Conservation (phyloP, 371 early-diverging fungal genomes). For the Actinomortierella wolfii region DNA sequence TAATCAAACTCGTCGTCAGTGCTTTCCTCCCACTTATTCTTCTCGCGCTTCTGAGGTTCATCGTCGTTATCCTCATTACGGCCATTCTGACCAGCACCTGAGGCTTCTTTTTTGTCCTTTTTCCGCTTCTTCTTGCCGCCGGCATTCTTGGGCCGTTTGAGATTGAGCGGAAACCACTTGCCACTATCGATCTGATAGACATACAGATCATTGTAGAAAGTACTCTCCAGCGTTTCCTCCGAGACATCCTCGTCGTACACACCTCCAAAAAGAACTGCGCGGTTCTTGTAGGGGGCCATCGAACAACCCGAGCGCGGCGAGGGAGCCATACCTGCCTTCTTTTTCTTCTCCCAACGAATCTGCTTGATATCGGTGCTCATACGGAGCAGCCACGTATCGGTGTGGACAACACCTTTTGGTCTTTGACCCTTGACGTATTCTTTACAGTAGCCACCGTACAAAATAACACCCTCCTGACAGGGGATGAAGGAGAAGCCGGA, state of each 20-base stretch:
- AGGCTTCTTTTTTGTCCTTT: slow-evolving; percentile 10
- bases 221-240: slow-evolving; percentile 60
- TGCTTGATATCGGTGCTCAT: slow-evolving; percentile 55
- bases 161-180: slow-evolving; percentile 49
- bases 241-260: slow-evolving; percentile 62
- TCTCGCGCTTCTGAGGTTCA: slow-evolving; percentile 32
- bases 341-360: slow-evolving; percentile 63
- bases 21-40: slow-evolving; percentile 46
- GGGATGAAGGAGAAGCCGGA: slow-evolving; percentile 64
- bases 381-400: slow-evolving; percentile 64
- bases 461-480: slow-evolving; percentile 46
- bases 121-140: slow-evolving; percentile 46
- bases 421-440: slow-evolving; percentile 58
- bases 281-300: slow-evolving; percentile 58
- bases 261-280: slow-evolving; percentile 63
- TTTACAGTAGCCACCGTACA: slow-evolving; percentile 72
- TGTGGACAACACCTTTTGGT: slow-evolving; percentile 55
- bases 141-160: slow-evolving; percentile 42
- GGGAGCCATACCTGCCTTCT: slow-evolving; percentile 48
- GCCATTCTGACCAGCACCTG: slow-evolving; percentile 5
- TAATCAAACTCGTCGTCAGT: slow-evolving; percentile 48
- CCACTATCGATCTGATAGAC: slow-evolving; percentile 49
- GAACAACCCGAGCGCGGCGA: slow-evolving; percentile 59
- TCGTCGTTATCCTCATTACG: slow-evolving; percentile 7
- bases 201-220: slow-evolving; percentile 59